Evolutionary conservation across 2,329 filamentous ascomycete genomes (phyloP).

Genomic region (Aspergillus fumigatus): DNA sequence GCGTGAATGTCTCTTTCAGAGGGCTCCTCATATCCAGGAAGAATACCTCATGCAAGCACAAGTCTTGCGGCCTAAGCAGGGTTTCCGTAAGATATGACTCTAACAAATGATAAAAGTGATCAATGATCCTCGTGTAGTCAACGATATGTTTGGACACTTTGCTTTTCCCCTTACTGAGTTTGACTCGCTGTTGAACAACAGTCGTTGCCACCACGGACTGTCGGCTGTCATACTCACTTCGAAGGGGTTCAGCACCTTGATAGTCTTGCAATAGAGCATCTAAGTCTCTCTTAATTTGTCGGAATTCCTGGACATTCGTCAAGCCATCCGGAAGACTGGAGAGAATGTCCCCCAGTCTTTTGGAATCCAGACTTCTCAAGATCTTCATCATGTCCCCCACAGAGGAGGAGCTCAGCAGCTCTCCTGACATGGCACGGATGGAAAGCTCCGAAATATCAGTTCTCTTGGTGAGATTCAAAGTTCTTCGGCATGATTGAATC

Average conservation of each 20-base stretch:
- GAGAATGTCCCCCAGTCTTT: constrained; percentile 43
- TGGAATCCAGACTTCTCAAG: constrained; percentile 51
- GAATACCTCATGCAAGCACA: constrained; percentile 55
- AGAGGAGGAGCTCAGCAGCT: constrained; percentile 48
- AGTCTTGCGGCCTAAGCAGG: constrained; percentile 46
- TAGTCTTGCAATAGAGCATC: constrained; percentile 45
- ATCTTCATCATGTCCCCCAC: constrained; percentile 50
- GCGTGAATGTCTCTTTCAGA: constrained; percentile 54
- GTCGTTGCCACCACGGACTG: constrained; percentile 53
- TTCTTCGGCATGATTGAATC: constrained; percentile 23
- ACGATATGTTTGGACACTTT: constrained; percentile 50
- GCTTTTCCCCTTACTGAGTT: constrained; percentile 54
- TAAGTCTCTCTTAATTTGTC: constrained; percentile 45
- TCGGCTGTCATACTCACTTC: constrained; percentile 70
- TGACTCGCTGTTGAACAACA: constrained; percentile 56
- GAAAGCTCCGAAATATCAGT: constrained; percentile 33
- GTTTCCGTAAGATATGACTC: constrained; percentile 42
- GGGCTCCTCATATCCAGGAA: constrained; percentile 56
- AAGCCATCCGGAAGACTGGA: constrained; percentile 30
- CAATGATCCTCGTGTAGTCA: constrained; percentile 52
- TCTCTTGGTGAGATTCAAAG: constrained; percentile 27
- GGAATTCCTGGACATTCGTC: constrained; percentile 33
- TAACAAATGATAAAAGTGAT: constrained; percentile 43
- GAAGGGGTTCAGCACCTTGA: constrained; percentile 50
- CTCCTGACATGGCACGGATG: constrained; percentile 45